phyloP scores from a whole-genome alignment of 768 basidiomycete species.

The Pleurotus ostreatus region DNA sequence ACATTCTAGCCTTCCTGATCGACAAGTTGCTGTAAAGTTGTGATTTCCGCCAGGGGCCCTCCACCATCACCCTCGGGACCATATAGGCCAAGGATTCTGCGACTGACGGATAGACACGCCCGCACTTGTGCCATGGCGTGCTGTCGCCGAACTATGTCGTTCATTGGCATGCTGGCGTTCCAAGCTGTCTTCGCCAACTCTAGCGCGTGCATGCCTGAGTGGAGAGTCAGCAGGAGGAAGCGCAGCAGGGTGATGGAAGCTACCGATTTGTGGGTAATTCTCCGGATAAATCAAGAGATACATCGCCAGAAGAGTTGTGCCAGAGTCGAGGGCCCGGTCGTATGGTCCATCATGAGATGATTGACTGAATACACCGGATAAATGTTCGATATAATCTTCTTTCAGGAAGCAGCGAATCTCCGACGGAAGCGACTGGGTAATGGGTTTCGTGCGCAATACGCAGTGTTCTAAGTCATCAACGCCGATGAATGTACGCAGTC shows the following conservation, averaged over 20 bases:
- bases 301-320: slow-evolving; percentile 56
- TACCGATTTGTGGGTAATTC: slow-evolving; percentile 83
- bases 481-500: slow-evolving; percentile 33
- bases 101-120: slow-evolving; percentile 30
- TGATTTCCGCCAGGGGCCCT: slow-evolving; percentile 56
- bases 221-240: background rate
- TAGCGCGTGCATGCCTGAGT: slow-evolving; percentile 68
- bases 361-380: slow-evolving; percentile 64
- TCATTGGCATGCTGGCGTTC: slow-evolving; percentile 47
- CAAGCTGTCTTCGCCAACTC: slow-evolving; percentile 77
- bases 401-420: slow-evolving; percentile 42
- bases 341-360: slow-evolving; percentile 67
- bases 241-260: slow-evolving; percentile 14
- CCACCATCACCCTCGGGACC: slow-evolving; percentile 61
- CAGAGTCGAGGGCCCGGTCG: slow-evolving; percentile 45
- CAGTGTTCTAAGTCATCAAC: slow-evolving; percentile 20
- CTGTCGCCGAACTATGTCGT: slow-evolving; percentile 16
- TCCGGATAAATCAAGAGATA: slow-evolving; percentile 70
- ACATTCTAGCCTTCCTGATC: slow-evolving; percentile 13
- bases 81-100: slow-evolving; percentile 38
- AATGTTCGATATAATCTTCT: slow-evolving; percentile 50
- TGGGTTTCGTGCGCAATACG: slow-evolving; percentile 10
- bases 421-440: slow-evolving; percentile 31
- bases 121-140: slow-evolving; percentile 17
- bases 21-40: slow-evolving; percentile 38